Evolutionary conservation across 2,329 filamentous ascomycete genomes (phyloP), one percentile per base, ranked within the genome.

Genomic region (Penicillium sp.): DNA sequence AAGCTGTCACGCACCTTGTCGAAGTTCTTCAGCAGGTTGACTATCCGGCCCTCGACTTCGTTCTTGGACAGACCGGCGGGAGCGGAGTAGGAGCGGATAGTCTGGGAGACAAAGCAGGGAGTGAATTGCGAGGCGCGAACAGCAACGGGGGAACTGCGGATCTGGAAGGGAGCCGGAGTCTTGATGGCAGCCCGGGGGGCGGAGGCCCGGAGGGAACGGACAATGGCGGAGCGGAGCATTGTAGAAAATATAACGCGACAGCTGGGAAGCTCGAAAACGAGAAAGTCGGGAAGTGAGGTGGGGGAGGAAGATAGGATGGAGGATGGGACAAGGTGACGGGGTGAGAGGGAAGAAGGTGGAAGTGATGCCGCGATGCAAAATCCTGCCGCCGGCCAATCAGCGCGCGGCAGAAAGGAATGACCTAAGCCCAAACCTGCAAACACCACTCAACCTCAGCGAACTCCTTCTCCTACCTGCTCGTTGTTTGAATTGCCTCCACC

Each of bases 1-100:
- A 23, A 32, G 28, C 45, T 37, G 21, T 36, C 41, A 69, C 75
- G 56, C 69, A 90, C 87, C 86, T 98, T 98, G 76, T 98, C 93
- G 68, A 97, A 98, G 69, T 90, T 91, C 75, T 89, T 85, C 71
- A 98, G 72, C 62, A 98, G 77, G 71, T 88, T 86, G 69, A 94
- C 79, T 77, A 97, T 96, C 66, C 91, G 82, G 47, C 87, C 87
- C 75, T 94, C 84, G 43, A 95, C 86, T 75, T 95, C 88, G 41
- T 83, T 76, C 77, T 89, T 84, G 60, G 80, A 77, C 53, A 97
- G 80, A 55, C 84, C 83, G 51, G 83, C 80, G 45, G 79, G 83
- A 38, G 91, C 86, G 56, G 90, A 88, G 76, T 98, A 98, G 76
- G 82, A 86, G 72, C 93, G 79, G 63, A 86, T 77, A 57, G 80